Evolutionary conservation across 495 filamentous ascomycete genomes (phyloP), one percentile per base, ranked within the genome.

Genomic region (Talaromyces adpressus): DNA sequence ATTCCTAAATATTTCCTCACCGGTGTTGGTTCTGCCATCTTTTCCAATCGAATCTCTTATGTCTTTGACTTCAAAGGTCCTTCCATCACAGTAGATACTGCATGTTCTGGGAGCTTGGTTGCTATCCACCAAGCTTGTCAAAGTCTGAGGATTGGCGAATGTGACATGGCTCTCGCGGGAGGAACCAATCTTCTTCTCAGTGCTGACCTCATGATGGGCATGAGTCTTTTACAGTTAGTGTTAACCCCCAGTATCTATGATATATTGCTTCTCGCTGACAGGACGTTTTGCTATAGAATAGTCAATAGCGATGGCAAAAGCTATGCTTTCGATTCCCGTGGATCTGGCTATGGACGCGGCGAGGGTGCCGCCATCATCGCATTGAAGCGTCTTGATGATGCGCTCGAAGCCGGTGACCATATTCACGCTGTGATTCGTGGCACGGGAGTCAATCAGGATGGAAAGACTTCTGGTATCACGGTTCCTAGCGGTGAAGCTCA

Each of bases 401-500:
- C 79, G 0, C 60, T 79, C 25, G 39, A 39, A 2, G 72, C 76
- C 45, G 68, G 70, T 25, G 73, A 82, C 63, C 63, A 65, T 3
- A 74, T 81, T 29, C 70, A 71, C 1, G 71, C 71, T 2, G 62
- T 82, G 6, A 77, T 85, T 30, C 69, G 76, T 5, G 69, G 66
- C 2, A 73, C 70, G 1, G 71, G 79, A 0, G 67, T 83, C 27
- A 89, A 87, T 63, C 79, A 64, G 14, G 68, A 77, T 61, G 73
- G 75, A 0, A 49, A 67, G 59, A 65, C 75, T 22, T 34, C 65
- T 1, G 66, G 68, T 12, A 72, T 76, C 4, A 68, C 69, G 3
- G 41, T 63, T n/a, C 75, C 75, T 4, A 69, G 32, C 23, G 11
- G 51, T 0, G 56, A 66, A 7, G 71, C 69, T 0, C 77, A 78